phyloP scores from a whole-genome alignment of 495 filamentous ascomycete genomes.

The Hypomontagnella submonticulosa region DNA sequence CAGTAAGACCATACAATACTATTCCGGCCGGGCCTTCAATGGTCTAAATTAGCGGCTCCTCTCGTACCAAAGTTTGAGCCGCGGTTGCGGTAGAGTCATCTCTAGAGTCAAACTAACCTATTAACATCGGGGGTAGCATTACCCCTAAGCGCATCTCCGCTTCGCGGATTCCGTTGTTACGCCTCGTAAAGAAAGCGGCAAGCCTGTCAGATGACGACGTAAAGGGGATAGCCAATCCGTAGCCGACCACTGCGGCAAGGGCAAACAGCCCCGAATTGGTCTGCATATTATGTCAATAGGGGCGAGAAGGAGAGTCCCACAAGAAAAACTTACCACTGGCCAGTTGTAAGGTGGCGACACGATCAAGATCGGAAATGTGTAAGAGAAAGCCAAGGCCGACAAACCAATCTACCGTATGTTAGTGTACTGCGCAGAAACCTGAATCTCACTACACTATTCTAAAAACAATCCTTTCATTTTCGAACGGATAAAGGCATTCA shows the following conservation, averaged over 20 bases:
- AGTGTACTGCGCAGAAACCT: conserved; percentile 5
- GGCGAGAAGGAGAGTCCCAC: neutral
- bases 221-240: conserved; percentile 65
- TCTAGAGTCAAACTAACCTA: too few relatives aligned
- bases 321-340: conserved; percentile 47
- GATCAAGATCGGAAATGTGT: conserved; percentile 69
- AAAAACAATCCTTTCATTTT: neutral
- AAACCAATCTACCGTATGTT: conserved; percentile 63
- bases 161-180: conserved; percentile 67
- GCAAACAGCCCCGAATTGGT: conserved; percentile 67
- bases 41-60: conserved; percentile 46
- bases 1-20: conserved; percentile 66
- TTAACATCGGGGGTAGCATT: conserved; percentile 60
- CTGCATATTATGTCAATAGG: conserved; percentile 27
- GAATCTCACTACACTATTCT: neutral
- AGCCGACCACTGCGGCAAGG: conserved; percentile 63
- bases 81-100: too few relatives aligned
- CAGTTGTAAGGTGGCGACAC: conserved; percentile 67
- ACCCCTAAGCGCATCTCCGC: conserved; percentile 71
- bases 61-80: too few relatives aligned
- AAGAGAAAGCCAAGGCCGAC: conserved; percentile 67
- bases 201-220: conserved; percentile 65
- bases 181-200: conserved; percentile 64
- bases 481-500: neutral
- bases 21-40: conserved; percentile 60